Conservation (phyloP, 805 yeast genomes). For the Candida namnaoensis region DNA sequence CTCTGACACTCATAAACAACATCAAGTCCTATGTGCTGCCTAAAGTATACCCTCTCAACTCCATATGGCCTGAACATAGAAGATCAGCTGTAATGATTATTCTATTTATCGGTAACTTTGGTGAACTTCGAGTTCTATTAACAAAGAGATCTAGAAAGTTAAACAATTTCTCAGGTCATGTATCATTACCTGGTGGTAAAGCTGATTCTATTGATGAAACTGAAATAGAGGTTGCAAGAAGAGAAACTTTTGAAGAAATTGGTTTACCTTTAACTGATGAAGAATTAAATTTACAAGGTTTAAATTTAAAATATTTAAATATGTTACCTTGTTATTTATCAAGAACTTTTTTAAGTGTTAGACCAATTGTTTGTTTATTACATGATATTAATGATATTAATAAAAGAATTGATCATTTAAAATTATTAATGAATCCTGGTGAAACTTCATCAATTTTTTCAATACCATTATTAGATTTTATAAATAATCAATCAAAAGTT, state of each 20-base stretch:
- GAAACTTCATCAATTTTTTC: constrained; percentile 67
- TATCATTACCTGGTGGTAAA: constrained; percentile 90
- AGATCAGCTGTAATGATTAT: constrained; percentile 76
- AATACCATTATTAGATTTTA: constrained; percentile 58
- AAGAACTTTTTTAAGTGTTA: constrained; percentile 72
- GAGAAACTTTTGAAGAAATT: constrained; percentile 86
- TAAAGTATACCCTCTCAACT: constrained; percentile 16
- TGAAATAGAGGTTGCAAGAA: constrained; percentile 65
- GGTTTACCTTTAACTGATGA: constrained; percentile 52
- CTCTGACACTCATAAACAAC: constrained; percentile 9
- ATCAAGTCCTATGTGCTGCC: constrained; percentile 9
- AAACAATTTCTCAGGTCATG: constrained; percentile 78
- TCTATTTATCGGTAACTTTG: constrained; percentile 61
- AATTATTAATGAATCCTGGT: constrained; percentile 59
- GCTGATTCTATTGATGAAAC: constrained; percentile 62
- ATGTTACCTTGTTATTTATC: constrained; percentile 75
- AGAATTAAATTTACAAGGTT: constrained; percentile 35
- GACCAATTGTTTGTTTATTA: constrained; percentile 69
- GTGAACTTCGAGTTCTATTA: constrained; percentile 69
- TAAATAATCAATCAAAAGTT: constrained; percentile 7
- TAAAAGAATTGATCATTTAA: constrained; percentile 20
- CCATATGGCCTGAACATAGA: constrained; percentile 67
- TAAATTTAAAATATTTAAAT: constrained; percentile 50
- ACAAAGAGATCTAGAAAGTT: constrained; percentile 70
- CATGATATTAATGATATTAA: constrained; percentile 20